phyloP scores from a whole-genome alignment of 2,329 filamentous ascomycete species.

The Neofusicoccum kwambonambiense region DNA sequence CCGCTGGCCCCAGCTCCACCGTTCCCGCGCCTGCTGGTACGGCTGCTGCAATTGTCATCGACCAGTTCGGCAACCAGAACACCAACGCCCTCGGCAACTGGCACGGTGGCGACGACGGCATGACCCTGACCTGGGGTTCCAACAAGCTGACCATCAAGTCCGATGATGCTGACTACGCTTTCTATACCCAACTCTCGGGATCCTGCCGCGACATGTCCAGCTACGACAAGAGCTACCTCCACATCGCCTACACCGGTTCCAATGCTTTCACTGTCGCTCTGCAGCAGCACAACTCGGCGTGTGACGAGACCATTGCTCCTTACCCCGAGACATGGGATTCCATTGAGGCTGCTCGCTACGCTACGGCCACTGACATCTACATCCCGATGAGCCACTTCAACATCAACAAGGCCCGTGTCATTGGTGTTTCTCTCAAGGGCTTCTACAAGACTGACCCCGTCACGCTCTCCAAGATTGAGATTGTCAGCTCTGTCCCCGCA shows the following conservation, averaged over 20 bases:
- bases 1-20: conserved; percentile 47
- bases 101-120: conserved; percentile 64
- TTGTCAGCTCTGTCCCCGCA: conserved; percentile 56
- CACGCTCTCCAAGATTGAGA: conserved; percentile 60
- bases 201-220: conserved; percentile 57
- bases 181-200: conserved; percentile 58
- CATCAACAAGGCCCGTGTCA: conserved; percentile 55
- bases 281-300: conserved; percentile 65
- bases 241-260: conserved; percentile 63
- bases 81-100: conserved; percentile 63
- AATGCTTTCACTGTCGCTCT: conserved; percentile 63
- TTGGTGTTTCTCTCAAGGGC: conserved; percentile 63
- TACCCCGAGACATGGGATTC: conserved; percentile 69
- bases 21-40: conserved; percentile 52
- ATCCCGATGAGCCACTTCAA: conserved; percentile 67
- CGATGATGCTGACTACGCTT: conserved; percentile 60
- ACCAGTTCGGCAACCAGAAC: conserved; percentile 55
- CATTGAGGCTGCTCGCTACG: conserved; percentile 62
- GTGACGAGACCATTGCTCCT: conserved; percentile 55
- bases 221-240: conserved; percentile 60
- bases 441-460: conserved; percentile 56
- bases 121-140: conserved; percentile 52
- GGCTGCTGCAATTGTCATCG: conserved; percentile 56
- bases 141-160: conserved; percentile 57
- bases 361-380: conserved; percentile 56